Conservation (phyloP, 495 filamentous ascomycete species). For the Pyronema omphalodes region DNA sequence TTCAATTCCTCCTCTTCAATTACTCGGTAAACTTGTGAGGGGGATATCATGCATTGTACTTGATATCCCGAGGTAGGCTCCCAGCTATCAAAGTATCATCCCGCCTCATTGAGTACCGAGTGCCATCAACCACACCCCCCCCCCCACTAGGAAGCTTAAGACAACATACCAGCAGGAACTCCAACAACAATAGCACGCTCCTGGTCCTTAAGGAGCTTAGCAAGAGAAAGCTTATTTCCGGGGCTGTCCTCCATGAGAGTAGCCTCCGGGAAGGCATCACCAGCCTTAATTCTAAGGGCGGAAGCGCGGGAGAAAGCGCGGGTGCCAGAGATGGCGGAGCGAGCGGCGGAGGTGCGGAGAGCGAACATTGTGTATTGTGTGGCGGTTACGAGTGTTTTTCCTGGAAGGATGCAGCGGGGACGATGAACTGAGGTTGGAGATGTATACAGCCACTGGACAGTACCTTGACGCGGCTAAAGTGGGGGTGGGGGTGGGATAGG, state of each 20-base stretch:
- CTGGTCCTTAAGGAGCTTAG: slow-evolving; percentile 46
- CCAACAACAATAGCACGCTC: slow-evolving; percentile 65
- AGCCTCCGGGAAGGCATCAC: slow-evolving; percentile 43
- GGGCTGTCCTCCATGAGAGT: slow-evolving; percentile 43
- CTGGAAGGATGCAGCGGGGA: too few relatives aligned
- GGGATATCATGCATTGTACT: neutral
- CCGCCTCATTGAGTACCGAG: neutral
- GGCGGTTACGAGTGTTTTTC: too few relatives aligned
- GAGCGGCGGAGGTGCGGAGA: slow-evolving; percentile 4
- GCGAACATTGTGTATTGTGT: neutral
- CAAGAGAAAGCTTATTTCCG: slow-evolving; percentile 74
- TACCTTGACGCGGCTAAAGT: too few relatives aligned
- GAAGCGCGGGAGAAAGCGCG: slow-evolving; percentile 37
- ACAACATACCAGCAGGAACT: slow-evolving; percentile 47
- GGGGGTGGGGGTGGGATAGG: too few relatives aligned
- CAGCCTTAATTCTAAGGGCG: slow-evolving; percentile 34
- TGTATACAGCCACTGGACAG: too few relatives aligned
- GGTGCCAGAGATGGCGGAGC: slow-evolving; percentile 4
- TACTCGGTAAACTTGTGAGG: too few relatives aligned
- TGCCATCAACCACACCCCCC: neutral
- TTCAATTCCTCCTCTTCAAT: too few relatives aligned
- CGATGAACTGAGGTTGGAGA: too few relatives aligned
- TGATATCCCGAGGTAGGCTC: neutral
- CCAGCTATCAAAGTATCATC: neutral
- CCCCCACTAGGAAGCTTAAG: too few relatives aligned